Evolutionary conservation across 2,329 filamentous ascomycete genomes (phyloP), one percentile per base, ranked within the genome.

Genomic region (Parastagonospora nodorum): DNA sequence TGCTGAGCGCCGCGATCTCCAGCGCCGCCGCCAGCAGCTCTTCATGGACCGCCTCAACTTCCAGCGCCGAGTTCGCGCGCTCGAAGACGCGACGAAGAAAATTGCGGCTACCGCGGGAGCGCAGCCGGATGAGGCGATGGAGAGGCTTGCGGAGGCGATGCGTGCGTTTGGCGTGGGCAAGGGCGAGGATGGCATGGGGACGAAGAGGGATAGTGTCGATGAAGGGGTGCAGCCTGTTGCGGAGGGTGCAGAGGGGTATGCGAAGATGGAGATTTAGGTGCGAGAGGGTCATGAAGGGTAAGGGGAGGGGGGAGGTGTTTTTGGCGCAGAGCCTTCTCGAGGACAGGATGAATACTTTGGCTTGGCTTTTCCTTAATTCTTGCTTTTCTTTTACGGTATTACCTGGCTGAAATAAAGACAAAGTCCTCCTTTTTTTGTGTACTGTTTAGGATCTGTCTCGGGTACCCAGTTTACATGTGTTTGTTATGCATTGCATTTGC

Each of bases 1-100:
- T 64, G 91, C 92, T 5, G 94, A 99, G 78, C 88, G 93, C 52
- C 85, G 92, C 53, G 94, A 99, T 74, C 82, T 99, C 16, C 94
- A 99, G 75, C 86, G 92, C 50, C 90, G 90, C 35, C 86, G 93
- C 28, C 92, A 97, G 73, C 90, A 97, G 73, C 83, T 99, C 14
- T 96, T 97, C 80, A 80, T 97, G 32, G 94, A 99, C 73, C 86
- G 94, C 19, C 80, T 99, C 43, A 84, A 89, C 2, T 96, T 97
- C 78, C 92, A 94, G 79, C 88, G 89, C 74, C 85, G 92, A 45
- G 89, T 97, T 24, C 84, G 87, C 46, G 89, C 92, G 55, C 88
- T 92, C 0, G 90, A 97, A 75, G 88, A 91, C 39, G 82, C 82
- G 0, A 79, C 96, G n/a, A 82, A 81, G 71, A 77, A 75, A 57